Percentiles rank a stretch among this genome's conserved stretches.
phyloP scores from a whole-genome alignment of 306 rosid genomes.

The Corylus heterophylla region DNA sequence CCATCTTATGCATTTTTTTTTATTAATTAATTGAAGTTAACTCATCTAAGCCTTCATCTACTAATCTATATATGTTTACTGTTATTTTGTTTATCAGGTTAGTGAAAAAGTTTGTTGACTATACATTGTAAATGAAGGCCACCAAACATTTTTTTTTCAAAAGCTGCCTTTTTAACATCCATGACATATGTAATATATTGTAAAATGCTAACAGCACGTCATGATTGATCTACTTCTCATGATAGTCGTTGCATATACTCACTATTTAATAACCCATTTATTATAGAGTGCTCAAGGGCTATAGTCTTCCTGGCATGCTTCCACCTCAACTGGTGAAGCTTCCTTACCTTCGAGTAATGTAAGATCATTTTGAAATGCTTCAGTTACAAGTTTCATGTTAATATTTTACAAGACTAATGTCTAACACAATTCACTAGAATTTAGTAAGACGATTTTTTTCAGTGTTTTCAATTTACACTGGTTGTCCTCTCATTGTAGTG shows the following conservation, averaged over 20 bases:
- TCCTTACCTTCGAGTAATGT: constrained; percentile 68
- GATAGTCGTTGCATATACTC: constrained; percentile 11
- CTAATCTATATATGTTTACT: background rate
- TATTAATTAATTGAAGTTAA: background rate
- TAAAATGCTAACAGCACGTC: background rate
- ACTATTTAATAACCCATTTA: constrained; percentile 8
- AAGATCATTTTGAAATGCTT: constrained; percentile 35
- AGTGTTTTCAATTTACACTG: constrained; percentile 16
- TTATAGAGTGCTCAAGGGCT: constrained; percentile 53
- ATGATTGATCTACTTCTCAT: constrained; percentile 9
- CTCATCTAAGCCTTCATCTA: background rate
- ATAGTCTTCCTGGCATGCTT: constrained; percentile 72
- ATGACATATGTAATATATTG: background rate
- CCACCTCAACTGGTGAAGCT: constrained; percentile 84
- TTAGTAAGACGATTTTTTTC: background rate
- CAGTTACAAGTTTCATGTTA: background rate
- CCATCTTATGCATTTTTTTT: background rate
- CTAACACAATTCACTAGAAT: background rate
- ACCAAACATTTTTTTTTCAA: background rate
- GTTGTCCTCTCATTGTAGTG: constrained; percentile 37
- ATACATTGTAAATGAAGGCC: background rate
- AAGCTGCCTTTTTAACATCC: constrained; percentile 5
- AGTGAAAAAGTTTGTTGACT: background rate
- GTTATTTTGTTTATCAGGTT: background rate
- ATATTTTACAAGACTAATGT: constrained; percentile 1